Evolutionary conservation across 345 rosid genomes (phyloP).

Genomic region (Salix suchowensis): DNA sequence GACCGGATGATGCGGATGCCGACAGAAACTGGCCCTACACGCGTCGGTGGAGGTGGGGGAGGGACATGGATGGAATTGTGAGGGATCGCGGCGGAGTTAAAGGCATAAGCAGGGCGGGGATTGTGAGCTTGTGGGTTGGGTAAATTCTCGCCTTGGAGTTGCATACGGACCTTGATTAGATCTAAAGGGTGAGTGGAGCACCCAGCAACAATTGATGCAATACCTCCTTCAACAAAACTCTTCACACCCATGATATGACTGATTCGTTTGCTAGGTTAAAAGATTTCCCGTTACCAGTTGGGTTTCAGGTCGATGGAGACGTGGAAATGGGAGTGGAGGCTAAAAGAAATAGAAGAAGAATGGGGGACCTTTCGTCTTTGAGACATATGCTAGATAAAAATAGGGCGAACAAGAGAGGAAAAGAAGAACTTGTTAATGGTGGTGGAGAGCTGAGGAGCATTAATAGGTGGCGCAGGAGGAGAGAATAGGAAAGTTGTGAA

Average conservation of each 20-base stretch:
- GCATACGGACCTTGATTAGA: slow-evolving; percentile 79
- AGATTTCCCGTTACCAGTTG: slow-evolving; percentile 29
- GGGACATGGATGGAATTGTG: slow-evolving; percentile 20
- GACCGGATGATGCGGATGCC: slow-evolving; percentile 51
- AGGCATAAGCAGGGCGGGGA: slow-evolving; percentile 54
- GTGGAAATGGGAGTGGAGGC: slow-evolving; percentile 63
- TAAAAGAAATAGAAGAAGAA: slow-evolving; percentile 55
- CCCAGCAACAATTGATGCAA: slow-evolving; percentile 71
- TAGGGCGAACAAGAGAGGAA: not conserved
- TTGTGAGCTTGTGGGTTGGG: slow-evolving; percentile 15
- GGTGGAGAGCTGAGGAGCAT: not conserved
- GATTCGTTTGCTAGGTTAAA: not conserved
- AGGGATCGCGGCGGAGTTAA: slow-evolving; percentile 43
- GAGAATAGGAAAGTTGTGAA: not conserved
- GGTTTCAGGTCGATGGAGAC: slow-evolving; percentile 62
- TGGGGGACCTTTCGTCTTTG: slow-evolving; percentile 70
- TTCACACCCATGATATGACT: slow-evolving; percentile 57
- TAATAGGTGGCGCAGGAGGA: not conserved
- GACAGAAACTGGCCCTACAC: slow-evolving; percentile 52
- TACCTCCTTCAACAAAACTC: slow-evolving; percentile 73
- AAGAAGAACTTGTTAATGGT: no score
- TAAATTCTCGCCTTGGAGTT: slow-evolving; percentile 66
- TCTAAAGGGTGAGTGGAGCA: slow-evolving; percentile 85
- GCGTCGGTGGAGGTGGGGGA: slow-evolving; percentile 20
- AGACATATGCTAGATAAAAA: slow-evolving; percentile 51